phyloP scores from a whole-genome alignment of 2,329 filamentous ascomycete genomes.

The Intubia oerlemansii region DNA sequence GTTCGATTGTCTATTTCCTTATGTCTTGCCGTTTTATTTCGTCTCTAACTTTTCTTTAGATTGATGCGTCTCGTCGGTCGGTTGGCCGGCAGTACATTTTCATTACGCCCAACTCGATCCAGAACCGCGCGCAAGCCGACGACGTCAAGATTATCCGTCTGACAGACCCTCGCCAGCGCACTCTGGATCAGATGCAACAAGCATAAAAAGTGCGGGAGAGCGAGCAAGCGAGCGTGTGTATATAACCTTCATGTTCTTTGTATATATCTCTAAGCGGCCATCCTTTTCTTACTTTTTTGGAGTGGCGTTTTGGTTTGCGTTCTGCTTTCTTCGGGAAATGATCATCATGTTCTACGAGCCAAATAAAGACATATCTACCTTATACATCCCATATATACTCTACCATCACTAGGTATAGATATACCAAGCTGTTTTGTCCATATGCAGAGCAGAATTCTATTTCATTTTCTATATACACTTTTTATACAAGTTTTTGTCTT shows the following conservation, averaged over 20 bases:
- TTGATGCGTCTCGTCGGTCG: constrained; percentile 58
- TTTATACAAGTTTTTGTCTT: not conserved
- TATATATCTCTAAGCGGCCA: not conserved
- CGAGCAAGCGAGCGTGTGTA: no score
- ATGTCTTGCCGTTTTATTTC: constrained; percentile 7
- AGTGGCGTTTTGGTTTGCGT: not conserved
- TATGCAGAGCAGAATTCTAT: not conserved
- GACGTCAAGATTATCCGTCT: constrained; percentile 66
- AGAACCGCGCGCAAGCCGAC: constrained; percentile 32
- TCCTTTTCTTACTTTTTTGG: not conserved
- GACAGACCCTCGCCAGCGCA: constrained; percentile 36
- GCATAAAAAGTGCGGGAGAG: no score
- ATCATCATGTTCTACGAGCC: no score
- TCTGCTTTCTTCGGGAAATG: not conserved
- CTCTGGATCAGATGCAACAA: constrained; percentile 14
- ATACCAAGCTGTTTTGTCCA: not conserved
- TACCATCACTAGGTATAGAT: no score
- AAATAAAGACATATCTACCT: no score
- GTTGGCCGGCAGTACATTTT: constrained; percentile 90
- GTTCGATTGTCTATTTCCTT: constrained; percentile 19
- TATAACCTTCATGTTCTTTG: not conserved
- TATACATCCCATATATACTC: no score
- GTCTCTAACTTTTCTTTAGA: not conserved
- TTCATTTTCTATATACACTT: not conserved
- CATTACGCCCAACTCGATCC: constrained; percentile 80